Percentiles rank a stretch among this genome's conserved stretches.
These are phyloP conservation scores for Astrothelium macrocarpum DNA, from an alignment of 495 filamentous ascomycete genomes.

Conservation along the genomic window DNA sequence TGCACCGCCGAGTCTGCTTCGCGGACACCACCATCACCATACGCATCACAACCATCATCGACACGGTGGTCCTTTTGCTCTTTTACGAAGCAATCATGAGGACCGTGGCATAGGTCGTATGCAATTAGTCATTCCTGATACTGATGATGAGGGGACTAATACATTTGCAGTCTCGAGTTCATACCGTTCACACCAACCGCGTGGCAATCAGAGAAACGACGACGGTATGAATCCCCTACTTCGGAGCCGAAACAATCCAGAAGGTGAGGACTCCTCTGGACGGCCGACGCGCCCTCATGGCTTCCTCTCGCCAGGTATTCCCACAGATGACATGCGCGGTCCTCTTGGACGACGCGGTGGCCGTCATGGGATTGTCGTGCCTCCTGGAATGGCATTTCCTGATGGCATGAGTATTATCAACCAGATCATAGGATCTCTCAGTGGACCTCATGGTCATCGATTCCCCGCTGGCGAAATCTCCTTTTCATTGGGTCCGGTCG, in stretches of 20 bases:
- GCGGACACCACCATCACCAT: slow-evolving; percentile 38
- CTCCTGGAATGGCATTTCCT: not conserved
- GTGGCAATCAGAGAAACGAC: slow-evolving; percentile 45
- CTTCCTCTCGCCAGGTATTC: slow-evolving; percentile 34
- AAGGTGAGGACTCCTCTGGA: slow-evolving; percentile 7
- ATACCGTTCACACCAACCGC: slow-evolving; percentile 46
- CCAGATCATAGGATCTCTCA: not conserved
- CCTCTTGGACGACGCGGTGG: not conserved
- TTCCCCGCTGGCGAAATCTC: not conserved
- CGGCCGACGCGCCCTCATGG: not conserved
- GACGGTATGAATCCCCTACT: slow-evolving; percentile 75
- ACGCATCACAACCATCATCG: slow-evolving; percentile 24
- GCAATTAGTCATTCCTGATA: not conserved
- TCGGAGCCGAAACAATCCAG: slow-evolving; percentile 21
- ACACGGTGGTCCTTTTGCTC: not conserved
- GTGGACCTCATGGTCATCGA: not conserved
- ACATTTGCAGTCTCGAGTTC: slow-evolving; percentile 12
- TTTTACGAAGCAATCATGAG: slow-evolving; percentile 24
- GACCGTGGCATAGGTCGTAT: slow-evolving; percentile 21
- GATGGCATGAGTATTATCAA: not conserved
- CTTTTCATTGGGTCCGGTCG: not conserved
- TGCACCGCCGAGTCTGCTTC: slow-evolving; percentile 34
- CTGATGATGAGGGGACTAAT: not conserved
- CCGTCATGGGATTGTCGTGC: not conserved
- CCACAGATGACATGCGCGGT: slow-evolving; percentile 35